These are phyloP conservation scores for Salvia splendens DNA, from an alignment of 257 asterid species.

Conservation along the genomic window DNA sequence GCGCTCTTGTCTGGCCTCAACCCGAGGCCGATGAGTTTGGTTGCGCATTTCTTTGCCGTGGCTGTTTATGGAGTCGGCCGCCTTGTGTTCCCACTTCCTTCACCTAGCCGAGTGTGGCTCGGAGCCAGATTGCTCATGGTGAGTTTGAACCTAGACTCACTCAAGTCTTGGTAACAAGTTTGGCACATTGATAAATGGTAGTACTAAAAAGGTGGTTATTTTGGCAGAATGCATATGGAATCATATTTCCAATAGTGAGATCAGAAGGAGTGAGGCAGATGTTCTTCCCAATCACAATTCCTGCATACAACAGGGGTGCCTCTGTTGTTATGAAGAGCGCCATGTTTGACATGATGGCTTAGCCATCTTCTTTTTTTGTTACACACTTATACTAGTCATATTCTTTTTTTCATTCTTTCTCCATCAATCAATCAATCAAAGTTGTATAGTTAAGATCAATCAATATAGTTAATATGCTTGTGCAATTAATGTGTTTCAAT, in stretches of 20 bases:
- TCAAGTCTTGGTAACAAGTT: no score
- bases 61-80: constrained; percentile 56
- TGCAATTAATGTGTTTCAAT: not conserved
- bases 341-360: constrained; percentile 52
- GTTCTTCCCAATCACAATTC: constrained; percentile 60
- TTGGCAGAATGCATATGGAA: constrained; percentile 50
- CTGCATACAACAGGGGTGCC: constrained; percentile 48
- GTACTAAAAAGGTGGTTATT: not conserved
- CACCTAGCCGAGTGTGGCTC: constrained; percentile 44
- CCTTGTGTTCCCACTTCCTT: constrained; percentile 46
- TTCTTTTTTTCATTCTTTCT: not conserved
- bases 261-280: constrained; percentile 61
- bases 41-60: constrained; percentile 59
- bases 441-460: not conserved
- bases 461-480: not conserved
- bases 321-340: constrained; percentile 59
- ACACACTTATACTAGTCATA: not conserved
- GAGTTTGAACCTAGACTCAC: not conserved
- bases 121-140: constrained; percentile 43
- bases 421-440: not conserved
- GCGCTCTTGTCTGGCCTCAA: constrained; percentile 53
- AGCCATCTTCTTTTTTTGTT: not conserved
- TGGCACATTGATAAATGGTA: no score
- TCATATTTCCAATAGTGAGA: constrained; percentile 55
- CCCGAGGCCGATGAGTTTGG: constrained; percentile 54